Evolutionary conservation across 2,329 filamentous ascomycete species (phyloP).

Genomic region (Davidsoniella neocaledoniae): DNA sequence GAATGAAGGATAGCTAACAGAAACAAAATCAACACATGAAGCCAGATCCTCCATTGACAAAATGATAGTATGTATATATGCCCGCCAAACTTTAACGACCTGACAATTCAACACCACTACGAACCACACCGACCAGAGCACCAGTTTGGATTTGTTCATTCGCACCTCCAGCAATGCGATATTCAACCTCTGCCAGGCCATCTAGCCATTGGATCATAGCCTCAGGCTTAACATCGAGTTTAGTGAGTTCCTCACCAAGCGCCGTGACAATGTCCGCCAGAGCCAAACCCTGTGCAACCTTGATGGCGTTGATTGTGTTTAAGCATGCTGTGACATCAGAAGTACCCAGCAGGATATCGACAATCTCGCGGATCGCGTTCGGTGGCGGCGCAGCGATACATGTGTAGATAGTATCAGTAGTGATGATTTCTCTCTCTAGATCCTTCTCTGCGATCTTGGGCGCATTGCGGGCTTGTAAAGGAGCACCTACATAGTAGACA

Average conservation of each 20-base stretch:
- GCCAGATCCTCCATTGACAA: background rate
- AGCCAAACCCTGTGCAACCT: slow-evolving; percentile 69
- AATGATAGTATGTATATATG: background rate
- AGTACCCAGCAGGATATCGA: slow-evolving; percentile 67
- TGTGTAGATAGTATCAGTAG: slow-evolving; percentile 90
- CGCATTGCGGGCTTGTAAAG: slow-evolving; percentile 42
- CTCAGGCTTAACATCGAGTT: slow-evolving; percentile 68
- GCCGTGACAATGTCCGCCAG: slow-evolving; percentile 86
- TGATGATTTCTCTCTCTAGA: slow-evolving; percentile 58
- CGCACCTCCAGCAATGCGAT: slow-evolving; percentile 71
- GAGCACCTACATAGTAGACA: slow-evolving; percentile 35
- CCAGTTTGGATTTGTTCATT: slow-evolving; percentile 84
- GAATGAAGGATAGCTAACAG: background rate
- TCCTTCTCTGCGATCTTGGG: slow-evolving; percentile 45
- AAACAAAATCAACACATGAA: background rate
- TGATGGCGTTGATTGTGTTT: slow-evolving; percentile 73
- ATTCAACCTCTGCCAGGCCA: slow-evolving; percentile 83
- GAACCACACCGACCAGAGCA: slow-evolving; percentile 74
- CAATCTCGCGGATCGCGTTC: slow-evolving; percentile 68
- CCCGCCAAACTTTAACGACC: background rate
- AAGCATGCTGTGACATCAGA: slow-evolving; percentile 81
- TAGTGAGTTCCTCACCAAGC: slow-evolving; percentile 64
- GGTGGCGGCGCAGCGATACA: slow-evolving; percentile 94
- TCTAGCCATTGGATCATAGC: slow-evolving; percentile 86
- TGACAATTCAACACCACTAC: slow-evolving; percentile 64